phyloP scores from a whole-genome alignment of 805 yeast species.

The Suhomyces canberraensis region DNA sequence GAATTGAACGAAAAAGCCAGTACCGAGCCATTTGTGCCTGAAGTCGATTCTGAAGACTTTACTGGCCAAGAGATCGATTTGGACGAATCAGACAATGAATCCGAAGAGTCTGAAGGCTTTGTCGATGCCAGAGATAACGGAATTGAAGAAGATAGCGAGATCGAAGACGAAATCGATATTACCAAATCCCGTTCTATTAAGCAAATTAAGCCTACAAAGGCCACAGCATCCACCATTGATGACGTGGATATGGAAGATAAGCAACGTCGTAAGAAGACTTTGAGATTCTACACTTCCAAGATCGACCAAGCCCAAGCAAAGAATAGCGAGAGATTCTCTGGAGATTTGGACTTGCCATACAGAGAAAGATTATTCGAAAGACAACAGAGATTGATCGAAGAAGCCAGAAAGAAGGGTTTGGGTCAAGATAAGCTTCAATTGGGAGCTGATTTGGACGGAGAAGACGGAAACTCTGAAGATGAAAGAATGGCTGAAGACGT shows the following conservation, averaged over 20 bases:
- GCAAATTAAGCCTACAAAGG: constrained; percentile 19
- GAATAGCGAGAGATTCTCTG: constrained; percentile 57
- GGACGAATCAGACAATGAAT: constrained; percentile 7
- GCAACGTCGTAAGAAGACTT: constrained; percentile 69
- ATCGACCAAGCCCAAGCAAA: constrained; percentile 80
- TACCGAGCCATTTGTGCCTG: background rate
- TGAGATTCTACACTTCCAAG: constrained; percentile 95
- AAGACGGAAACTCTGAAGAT: constrained; percentile 46
- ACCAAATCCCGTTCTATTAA: constrained; percentile 52
- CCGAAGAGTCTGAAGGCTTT: constrained; percentile 17
- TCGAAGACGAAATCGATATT: constrained; percentile 45
- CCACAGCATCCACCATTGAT: constrained; percentile 44
- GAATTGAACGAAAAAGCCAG: constrained; percentile 37
- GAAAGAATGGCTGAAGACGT: constrained; percentile 40
- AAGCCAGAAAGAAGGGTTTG: constrained; percentile 80
- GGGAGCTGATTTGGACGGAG: constrained; percentile 51
- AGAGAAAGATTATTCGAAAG: constrained; percentile 87
- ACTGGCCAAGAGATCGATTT: background rate
- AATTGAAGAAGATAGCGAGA: constrained; percentile 20
- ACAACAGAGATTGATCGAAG: constrained; percentile 81
- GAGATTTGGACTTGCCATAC: constrained; percentile 91
- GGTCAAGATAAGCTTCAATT: constrained; percentile 43
- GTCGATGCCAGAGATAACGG: constrained; percentile 18
- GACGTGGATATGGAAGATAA: constrained; percentile 87
- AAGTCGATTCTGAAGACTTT: constrained; percentile 2